Evolutionary conservation across 2,329 filamentous ascomycete species (phyloP), one percentile per base, ranked within the genome.

Genomic region (Lasiodiplodia citricola): DNA sequence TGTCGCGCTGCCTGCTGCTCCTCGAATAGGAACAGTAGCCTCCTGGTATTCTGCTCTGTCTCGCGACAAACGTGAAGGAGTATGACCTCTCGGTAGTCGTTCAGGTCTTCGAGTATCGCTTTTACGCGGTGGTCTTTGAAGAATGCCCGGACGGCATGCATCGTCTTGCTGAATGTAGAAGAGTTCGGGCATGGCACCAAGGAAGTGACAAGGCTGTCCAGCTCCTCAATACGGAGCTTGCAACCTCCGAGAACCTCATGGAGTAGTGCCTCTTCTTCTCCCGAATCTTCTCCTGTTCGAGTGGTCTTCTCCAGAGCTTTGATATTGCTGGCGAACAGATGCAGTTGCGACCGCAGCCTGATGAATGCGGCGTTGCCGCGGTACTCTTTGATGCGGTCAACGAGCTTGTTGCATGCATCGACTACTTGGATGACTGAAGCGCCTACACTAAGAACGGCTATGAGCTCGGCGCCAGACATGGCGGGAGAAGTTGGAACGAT

Each of bases 391-490:
- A 41, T 41, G 35, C 56, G 56, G 21, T 38, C 35, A 8, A 41
- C n/a, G 18, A 58, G 18, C 41, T 41, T 41, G 56, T 58, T 35
- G 18, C 56, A 58, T 7, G 56, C 56, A 3, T 58, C 56, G n/a
- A 41, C 23, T 25, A 58, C 35, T 23, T 58, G 56, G 4, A 58
- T 41, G n/a, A 58, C 41, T 14, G 55, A 58, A 14, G 55, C 55
- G 8, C 55, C 35, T 10, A 58, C 16, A 8, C 55, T 38, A 18
- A 58, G 37, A 18, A 58, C 18, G 14, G 56, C 56, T 13, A 58
- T 16, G 35, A 41, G 41, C 18, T 58, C 56, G 11, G 56, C 56
- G 10, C 56, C 56, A 3, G 35, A 58, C 56, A 58, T 58, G 56
- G 56, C 21, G 13, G 3, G 38, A 16, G 4, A 18, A 16, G 3